Evolutionary conservation across 2,329 filamentous ascomycete genomes (phyloP).

Genomic region (Monilinia polystroma): DNA sequence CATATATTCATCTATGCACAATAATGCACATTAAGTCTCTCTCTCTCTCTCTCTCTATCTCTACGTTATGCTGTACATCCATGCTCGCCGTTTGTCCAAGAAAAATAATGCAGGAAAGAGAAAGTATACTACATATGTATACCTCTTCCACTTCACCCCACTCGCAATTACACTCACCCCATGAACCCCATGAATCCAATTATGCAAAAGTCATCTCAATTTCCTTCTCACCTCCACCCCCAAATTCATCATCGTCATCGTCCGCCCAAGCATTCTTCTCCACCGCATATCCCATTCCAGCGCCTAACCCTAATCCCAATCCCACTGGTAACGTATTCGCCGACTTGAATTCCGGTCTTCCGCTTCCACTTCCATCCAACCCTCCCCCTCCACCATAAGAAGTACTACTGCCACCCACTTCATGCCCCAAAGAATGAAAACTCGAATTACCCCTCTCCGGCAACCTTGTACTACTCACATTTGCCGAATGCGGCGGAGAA

Average conservation of each 20-base stretch:
- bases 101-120: not conserved
- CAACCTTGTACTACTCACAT: constrained; percentile 23
- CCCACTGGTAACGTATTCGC: constrained; percentile 46
- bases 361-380: constrained; percentile 24
- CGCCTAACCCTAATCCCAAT: constrained; percentile 14
- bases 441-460: constrained; percentile 1
- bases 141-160: not conserved
- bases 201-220: constrained; percentile 76
- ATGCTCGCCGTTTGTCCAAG: not conserved
- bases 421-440: constrained; percentile 11
- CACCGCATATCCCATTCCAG: not conserved
- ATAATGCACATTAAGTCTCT: not conserved
- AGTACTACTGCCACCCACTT: not conserved
- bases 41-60: not conserved
- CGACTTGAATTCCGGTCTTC: constrained; percentile 46
- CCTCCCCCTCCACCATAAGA: not conserved
- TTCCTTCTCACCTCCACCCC: constrained; percentile 71
- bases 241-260: constrained; percentile 66
- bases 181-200: not conserved
- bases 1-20: constrained; percentile 15
- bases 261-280: constrained; percentile 68
- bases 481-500: constrained; percentile 29
- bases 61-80: not conserved
- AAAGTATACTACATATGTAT: not conserved
- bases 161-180: not conserved